Base-by-base conservation (phyloP, 2,329 filamentous ascomycete species). In the Herpotrichia juniperi region DNA sequence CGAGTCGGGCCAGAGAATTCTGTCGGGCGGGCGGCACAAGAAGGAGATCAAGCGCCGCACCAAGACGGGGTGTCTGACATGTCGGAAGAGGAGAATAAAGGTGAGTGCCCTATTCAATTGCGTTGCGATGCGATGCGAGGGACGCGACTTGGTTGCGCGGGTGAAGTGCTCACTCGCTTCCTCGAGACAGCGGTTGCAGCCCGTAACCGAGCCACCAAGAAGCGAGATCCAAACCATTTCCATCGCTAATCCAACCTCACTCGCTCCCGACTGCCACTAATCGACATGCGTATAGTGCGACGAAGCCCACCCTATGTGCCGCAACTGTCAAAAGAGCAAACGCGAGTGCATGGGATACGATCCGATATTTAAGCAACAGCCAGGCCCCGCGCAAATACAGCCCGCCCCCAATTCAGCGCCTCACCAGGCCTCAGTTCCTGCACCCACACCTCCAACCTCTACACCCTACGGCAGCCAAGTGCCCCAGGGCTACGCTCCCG, bases 251-350 rank as follows among this genome's bases (percentile, higher is more conserved):
- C 56, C 63, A 57, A 71, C 68, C 61, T 68, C 67, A 61, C 53
- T 48, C 49, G 42, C 48, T 60, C 52, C 21, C 34, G 42, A 51
- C 53, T 48, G 53, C 39, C 53, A 56, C 68, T 73, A 54, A 73
- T 63, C 34, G 57, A 43, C 39, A 37, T 40, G 25, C 54, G 63
- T 55, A 62, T 73, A 97, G 94, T 99, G 94, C 78, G 94, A 97
- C 84, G 94, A 99, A 81, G 87, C 86, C 55, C 92, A 96, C 75
- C 94, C 94, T 19, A 87, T 88, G 54, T 99, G 94, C 81, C 87
- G 91, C 77, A 91, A 94, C 71, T 94, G 90, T 78, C 87, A 88
- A 69, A 94, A 94, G 74, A 92, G 89, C 62, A 94, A 93, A 77
- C 89, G 90, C 68, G 90, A 93, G 66, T 94, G 90, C 69, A 73